These are phyloP conservation scores for Ajuga reptans DNA, from an alignment of 305 asterid genomes.

Conservation along the genomic window DNA sequence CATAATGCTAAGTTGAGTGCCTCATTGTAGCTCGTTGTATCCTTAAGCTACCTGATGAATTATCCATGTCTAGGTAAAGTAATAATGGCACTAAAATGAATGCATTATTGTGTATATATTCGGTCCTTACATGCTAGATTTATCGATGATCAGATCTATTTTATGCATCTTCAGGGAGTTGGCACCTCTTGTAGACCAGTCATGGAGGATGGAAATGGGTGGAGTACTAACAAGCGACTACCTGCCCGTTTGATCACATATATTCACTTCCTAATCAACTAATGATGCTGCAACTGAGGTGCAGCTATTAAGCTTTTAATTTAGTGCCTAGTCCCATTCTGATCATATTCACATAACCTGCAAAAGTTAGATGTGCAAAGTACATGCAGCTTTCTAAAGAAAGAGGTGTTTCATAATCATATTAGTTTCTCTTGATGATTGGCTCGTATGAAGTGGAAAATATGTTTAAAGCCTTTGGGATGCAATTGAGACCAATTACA, in stretches of 20 bases:
- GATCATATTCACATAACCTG: slow-evolving; percentile 13
- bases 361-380: slow-evolving; percentile 13
- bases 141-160: slow-evolving; percentile 13
- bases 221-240: slow-evolving; percentile 54
- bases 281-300: slow-evolving; percentile 32
- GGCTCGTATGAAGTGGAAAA: slow-evolving; percentile 11
- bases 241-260: slow-evolving; percentile 34
- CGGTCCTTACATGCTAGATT: background rate
- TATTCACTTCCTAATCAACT: slow-evolving; percentile 25
- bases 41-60: slow-evolving; percentile 5
- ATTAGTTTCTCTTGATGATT: slow-evolving; percentile 10
- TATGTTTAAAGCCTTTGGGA: slow-evolving; percentile 5
- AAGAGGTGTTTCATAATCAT: background rate
- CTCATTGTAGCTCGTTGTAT: background rate
- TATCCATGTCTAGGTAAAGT: slow-evolving; percentile 14
- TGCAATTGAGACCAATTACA: slow-evolving; percentile 4
- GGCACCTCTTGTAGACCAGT: slow-evolving; percentile 69
- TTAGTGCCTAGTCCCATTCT: slow-evolving; percentile 5
- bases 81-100: slow-evolving; percentile 8
- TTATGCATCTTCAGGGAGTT: slow-evolving; percentile 50
- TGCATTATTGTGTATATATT: background rate
- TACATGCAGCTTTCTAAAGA: slow-evolving; percentile 5
- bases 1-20: background rate
- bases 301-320: slow-evolving; percentile 7
- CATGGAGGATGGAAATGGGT: slow-evolving; percentile 96